Conservation (phyloP, 208 protist species). For the Kentomonas sorsogonicus region DNA sequence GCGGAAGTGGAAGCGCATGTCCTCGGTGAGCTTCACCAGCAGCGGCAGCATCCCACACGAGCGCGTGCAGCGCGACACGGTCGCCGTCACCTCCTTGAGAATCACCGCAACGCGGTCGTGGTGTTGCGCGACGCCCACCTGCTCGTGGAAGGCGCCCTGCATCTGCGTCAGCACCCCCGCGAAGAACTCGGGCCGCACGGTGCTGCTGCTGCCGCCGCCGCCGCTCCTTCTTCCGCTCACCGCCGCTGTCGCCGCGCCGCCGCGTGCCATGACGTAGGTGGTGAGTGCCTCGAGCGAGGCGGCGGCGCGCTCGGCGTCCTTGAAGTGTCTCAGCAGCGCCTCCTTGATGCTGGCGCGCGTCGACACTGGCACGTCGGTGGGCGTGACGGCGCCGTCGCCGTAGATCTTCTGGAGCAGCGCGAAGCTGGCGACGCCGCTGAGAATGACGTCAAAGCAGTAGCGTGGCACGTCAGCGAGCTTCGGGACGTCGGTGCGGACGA, state of each 20-base stretch:
- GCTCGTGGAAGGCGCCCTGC: conserved; percentile 58
- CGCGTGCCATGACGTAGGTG: conserved; percentile 53
- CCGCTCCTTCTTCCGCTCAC: too few species aligned
- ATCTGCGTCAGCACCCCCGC: conserved; percentile 76
- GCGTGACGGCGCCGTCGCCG: conserved; percentile 33
- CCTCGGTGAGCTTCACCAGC: conserved; percentile 76
- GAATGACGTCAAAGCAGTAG: conserved; percentile 79
- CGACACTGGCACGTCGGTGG: conserved; percentile 39
- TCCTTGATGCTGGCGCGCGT: conserved; percentile 39
- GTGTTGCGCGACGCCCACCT: conserved; percentile 35
- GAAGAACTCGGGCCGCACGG: conserved; percentile 69
- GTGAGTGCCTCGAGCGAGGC: conserved; percentile 59
- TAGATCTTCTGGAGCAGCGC: conserved; percentile 65
- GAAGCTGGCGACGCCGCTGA: conserved; percentile 60
- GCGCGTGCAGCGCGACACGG: conserved; percentile 69
- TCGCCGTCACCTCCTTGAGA: conserved; percentile 47
- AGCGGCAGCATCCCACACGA: conserved; percentile 54
- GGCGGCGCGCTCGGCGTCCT: conserved; percentile 59
- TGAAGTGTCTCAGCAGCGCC: conserved; percentile 59
- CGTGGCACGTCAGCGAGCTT: conserved; percentile 70
- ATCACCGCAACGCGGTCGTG: conserved; percentile 70
- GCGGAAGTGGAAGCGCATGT: conserved; percentile 80
- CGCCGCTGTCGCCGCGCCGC: too few species aligned
- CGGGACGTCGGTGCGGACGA: conserved; percentile 75
- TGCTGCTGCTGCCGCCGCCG: conserved; percentile 10